These are phyloP conservation scores for Coniochaeta sp. DNA, from an alignment of 2,329 filamentous ascomycete genomes.

Conservation along the genomic window DNA sequence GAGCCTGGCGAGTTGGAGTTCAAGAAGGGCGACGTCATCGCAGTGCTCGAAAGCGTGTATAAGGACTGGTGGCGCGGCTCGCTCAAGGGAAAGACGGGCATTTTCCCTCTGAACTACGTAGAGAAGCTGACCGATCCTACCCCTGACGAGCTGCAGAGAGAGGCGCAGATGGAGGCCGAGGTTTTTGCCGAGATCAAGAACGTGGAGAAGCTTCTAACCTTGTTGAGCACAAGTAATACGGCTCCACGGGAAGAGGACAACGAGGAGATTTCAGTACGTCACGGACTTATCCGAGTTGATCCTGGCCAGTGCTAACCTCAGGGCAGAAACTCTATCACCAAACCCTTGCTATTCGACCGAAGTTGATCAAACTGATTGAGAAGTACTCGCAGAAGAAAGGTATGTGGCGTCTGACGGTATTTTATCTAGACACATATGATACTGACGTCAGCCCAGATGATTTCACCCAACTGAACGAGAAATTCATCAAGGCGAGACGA, in stretches of 20 bases:
- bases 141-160: conserved; percentile 84
- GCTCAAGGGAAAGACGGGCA: conserved; percentile 87
- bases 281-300: background rate
- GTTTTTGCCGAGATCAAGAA: conserved; percentile 60
- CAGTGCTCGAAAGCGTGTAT: conserved; percentile 93
- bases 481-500: conserved; percentile 96
- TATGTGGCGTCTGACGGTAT: conserved; percentile 26
- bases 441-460: conserved; percentile 59
- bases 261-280: conserved; percentile 80
- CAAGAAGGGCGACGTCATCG: conserved; percentile 93
- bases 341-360: conserved; percentile 87
- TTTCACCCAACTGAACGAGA: conserved; percentile 96
- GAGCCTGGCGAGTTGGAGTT: conserved; percentile 94
- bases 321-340: conserved; percentile 74
- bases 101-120: conserved; percentile 97
- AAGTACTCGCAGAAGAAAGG: conserved; percentile 99
- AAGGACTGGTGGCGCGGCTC: conserved; percentile 99
- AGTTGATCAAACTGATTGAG: conserved; percentile 94
- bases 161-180: conserved; percentile 87
- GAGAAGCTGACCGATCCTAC: conserved; percentile 96
- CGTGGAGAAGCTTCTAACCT: conserved; percentile 66
- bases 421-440: background rate
- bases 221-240: conserved; percentile 80
- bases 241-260: conserved; percentile 82
- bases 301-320: background rate